phyloP scores from a whole-genome alignment of 495 filamentous ascomycete species.

The Podospora pseudopauciseta region DNA sequence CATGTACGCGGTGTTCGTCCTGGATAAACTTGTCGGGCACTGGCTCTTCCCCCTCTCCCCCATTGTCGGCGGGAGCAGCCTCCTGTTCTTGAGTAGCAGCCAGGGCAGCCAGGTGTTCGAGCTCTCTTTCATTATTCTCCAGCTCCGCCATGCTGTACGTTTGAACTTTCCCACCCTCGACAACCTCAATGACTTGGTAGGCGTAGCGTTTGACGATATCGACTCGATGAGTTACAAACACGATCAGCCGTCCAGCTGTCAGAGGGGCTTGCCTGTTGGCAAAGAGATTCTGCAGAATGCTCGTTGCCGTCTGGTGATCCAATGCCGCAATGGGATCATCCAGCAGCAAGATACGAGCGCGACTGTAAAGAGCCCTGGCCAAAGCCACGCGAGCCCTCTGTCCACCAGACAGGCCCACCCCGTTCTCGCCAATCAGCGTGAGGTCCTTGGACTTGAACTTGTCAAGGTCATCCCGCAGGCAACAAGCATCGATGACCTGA shows the following conservation, averaged over 20 bases:
- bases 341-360: conserved; percentile 85
- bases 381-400: conserved; percentile 92
- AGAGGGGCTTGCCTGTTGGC: conserved; percentile 50
- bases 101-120: conserved; percentile 20
- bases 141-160: conserved; percentile 43
- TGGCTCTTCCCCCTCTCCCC: conserved; percentile 35
- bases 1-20: conserved; percentile 71
- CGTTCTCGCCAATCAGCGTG: conserved; percentile 92
- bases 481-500: conserved; percentile 84
- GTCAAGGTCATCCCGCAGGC: conserved; percentile 84
- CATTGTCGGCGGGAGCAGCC: conserved; percentile 8
- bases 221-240: conserved; percentile 77
- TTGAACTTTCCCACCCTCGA: conserved; percentile 48
- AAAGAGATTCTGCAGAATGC: conserved; percentile 66
- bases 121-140: conserved; percentile 24
- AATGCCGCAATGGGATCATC: conserved; percentile 94
- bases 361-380: conserved; percentile 89
- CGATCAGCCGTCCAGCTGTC: conserved; percentile 56
- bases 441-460: conserved; percentile 88
- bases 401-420: conserved; percentile 91
- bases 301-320: conserved; percentile 78
- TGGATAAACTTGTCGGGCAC: conserved; percentile 75
- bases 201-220: conserved; percentile 64
- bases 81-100: conserved; percentile 1
- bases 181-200: conserved; percentile 63